phyloP scores from a whole-genome alignment of 768 basidiomycete species.

The Phaeotremella fagi region DNA sequence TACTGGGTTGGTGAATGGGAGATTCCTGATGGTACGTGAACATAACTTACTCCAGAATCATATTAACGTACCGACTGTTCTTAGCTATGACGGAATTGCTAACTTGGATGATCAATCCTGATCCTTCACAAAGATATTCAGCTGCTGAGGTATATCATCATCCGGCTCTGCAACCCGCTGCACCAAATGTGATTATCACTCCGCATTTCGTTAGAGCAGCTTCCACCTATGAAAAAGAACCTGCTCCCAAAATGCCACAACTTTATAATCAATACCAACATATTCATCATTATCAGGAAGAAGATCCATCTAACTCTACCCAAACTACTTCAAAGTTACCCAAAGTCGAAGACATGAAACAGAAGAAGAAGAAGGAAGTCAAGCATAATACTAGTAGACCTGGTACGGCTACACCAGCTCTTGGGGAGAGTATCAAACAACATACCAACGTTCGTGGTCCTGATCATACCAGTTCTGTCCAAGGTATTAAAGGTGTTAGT shows the following conservation, averaged over 20 bases:
- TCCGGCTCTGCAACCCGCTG: constrained; percentile 26
- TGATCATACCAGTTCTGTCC: neutral
- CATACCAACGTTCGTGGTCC: constrained; percentile 17
- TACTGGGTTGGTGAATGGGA: constrained; percentile 81
- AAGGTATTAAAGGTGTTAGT: constrained; percentile 1
- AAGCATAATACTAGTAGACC: constrained; percentile 1
- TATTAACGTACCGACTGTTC: neutral
- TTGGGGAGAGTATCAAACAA: constrained; percentile 39
- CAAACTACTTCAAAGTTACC: neutral
- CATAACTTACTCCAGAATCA: neutral
- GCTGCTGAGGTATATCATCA: constrained; percentile 44
- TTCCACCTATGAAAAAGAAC: constrained; percentile 19
- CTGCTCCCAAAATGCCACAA: constrained; percentile 6
- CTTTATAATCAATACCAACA: constrained; percentile 3
- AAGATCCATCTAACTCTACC: neutral
- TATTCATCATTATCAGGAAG: neutral
- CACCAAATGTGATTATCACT: constrained; percentile 38
- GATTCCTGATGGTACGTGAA: constrained; percentile 56
- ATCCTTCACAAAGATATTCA: constrained; percentile 32
- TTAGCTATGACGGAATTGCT: constrained; percentile 38
- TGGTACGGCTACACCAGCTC: constrained; percentile 17
- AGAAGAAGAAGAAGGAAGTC: constrained; percentile 13
- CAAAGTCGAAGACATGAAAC: constrained; percentile 8
- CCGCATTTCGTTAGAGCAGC: constrained; percentile 46
- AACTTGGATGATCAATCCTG: constrained; percentile 34